These are phyloP conservation scores for Paxillus involutus DNA, from an alignment of 768 basidiomycete genomes.

Conservation along the genomic window DNA sequence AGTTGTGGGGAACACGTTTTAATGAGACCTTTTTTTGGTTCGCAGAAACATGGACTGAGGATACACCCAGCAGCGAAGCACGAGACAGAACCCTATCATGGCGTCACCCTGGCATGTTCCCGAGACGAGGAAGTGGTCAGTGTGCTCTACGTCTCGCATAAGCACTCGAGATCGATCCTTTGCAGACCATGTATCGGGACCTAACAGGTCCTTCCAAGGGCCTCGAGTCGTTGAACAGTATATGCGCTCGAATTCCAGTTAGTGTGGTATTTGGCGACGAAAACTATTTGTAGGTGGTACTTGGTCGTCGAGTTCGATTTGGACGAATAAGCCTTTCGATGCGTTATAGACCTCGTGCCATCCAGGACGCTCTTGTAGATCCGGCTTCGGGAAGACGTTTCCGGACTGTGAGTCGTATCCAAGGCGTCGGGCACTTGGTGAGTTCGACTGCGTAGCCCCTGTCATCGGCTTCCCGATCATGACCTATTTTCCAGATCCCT, in stretches of 20 bases:
- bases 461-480: not conserved
- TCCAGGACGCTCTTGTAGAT: conserved; percentile 34
- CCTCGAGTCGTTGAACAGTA: conserved; percentile 43
- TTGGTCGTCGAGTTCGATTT: not conserved
- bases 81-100: conserved; percentile 32
- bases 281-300: conserved; percentile 48
- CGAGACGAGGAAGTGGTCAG: conserved; percentile 63
- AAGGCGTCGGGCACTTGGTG: conserved; percentile 34
- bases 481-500: conserved; percentile 19
- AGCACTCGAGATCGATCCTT: not conserved
- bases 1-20: too few species aligned
- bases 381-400: conserved; percentile 22
- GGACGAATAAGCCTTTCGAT: not conserved
- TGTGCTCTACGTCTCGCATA: not conserved
- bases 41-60: conserved; percentile 48
- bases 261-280: conserved; percentile 53
- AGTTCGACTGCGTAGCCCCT: not conserved
- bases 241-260: conserved; percentile 43
- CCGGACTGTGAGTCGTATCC: conserved; percentile 21
- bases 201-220: conserved; percentile 53
- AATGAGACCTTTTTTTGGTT: not conserved
- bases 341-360: conserved; percentile 24
- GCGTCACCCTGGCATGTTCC: conserved; percentile 55
- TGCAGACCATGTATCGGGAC: conserved; percentile 65
- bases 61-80: conserved; percentile 32